Evolutionary conservation across 306 rosid genomes (phyloP), one percentile per base, ranked within the genome.

Genomic region (Styphnolobium japonicum): DNA sequence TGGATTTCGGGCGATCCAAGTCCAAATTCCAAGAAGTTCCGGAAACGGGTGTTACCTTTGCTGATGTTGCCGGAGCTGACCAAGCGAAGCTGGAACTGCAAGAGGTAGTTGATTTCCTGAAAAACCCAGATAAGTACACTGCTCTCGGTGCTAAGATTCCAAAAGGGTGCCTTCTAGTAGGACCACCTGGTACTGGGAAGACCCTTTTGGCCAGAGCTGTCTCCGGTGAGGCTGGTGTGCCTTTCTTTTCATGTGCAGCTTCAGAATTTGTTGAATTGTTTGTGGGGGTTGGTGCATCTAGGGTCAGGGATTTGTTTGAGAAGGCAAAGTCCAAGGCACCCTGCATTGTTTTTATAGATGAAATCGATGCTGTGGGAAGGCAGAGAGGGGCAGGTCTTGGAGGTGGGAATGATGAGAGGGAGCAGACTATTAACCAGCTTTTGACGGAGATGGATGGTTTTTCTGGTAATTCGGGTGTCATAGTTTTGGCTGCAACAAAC

Each of bases 351-450:
- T 93, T 96, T 71, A 96, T 96, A 23, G 99, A 96, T 86, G 99
- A 96, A 76, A 96, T 96, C 55, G 99, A 96, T 69, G 98, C 98
- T 0, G 98, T 96, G 4, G 98, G 99, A 68, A 91, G 99, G 82
- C 99, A 96, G 93, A 91, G 99, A 91, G 99, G 99, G 57, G 99
- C 99, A 0, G 99, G 99, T 11, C 85, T 96, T n/a, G 99, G 99
- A 21, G 99, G 98, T 62, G 99, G 98, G 31, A 96, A 96, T 63
- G 99, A 96, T 43, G 99, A 96, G 94, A 90, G 99, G 74, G 99
- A 96, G 74, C 99, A 96, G 82, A 96, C 99, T 1, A 96, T 96
- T 80, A 96, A 96, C 81, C 99, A 96, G 93, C 89, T 96, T 27
- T 83, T 96, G 87, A 96, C 99, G 0, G 99, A 96, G 90, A 96